Evolutionary conservation across 2,329 filamentous ascomycete genomes (phyloP).

Genomic region (Fusarium hainanense): DNA sequence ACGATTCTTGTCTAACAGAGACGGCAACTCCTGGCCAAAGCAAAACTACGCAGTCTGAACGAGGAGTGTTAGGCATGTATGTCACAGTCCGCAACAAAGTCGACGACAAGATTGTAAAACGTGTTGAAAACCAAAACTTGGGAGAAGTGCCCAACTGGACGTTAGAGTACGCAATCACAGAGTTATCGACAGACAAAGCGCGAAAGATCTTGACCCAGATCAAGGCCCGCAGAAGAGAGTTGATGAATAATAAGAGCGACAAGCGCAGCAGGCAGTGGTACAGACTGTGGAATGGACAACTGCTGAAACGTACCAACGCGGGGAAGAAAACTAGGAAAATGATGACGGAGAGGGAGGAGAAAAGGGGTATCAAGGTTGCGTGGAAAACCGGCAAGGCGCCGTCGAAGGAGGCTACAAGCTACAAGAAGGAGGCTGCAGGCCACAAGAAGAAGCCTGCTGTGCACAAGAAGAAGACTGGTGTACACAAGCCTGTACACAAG

Average conservation of each 20-base stretch:
- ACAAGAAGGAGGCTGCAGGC: not conserved
- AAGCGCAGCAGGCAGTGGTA: conserved; percentile 59
- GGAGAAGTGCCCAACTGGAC: conserved; percentile 63
- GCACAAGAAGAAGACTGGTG: not conserved
- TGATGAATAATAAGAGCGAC: conserved; percentile 55
- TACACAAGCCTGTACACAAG: not conserved
- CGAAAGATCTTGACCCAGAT: conserved; percentile 65
- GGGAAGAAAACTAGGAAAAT: conserved; percentile 69
- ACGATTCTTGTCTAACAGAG: not conserved
- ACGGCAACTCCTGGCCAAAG: not conserved
- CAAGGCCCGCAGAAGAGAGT: conserved; percentile 65
- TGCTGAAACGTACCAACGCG: conserved; percentile 56
- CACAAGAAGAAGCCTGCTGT: too few relatives aligned
- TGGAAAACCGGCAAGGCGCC: conserved; percentile 45
- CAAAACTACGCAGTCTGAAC: not conserved
- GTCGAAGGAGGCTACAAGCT: not conserved
- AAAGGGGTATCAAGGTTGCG: conserved; percentile 59
- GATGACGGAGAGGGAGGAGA: conserved; percentile 64
- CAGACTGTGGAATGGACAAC: conserved; percentile 56
- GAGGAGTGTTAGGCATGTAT: conserved; percentile 69
- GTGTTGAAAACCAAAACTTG: conserved; percentile 59
- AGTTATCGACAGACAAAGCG: conserved; percentile 62
- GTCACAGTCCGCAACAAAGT: conserved; percentile 79
- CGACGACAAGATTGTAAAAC: conserved; percentile 70
- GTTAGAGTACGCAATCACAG: conserved; percentile 81